Evolutionary conservation across 768 basidiomycete species (phyloP).

Genomic region (Royoungia palumana): DNA sequence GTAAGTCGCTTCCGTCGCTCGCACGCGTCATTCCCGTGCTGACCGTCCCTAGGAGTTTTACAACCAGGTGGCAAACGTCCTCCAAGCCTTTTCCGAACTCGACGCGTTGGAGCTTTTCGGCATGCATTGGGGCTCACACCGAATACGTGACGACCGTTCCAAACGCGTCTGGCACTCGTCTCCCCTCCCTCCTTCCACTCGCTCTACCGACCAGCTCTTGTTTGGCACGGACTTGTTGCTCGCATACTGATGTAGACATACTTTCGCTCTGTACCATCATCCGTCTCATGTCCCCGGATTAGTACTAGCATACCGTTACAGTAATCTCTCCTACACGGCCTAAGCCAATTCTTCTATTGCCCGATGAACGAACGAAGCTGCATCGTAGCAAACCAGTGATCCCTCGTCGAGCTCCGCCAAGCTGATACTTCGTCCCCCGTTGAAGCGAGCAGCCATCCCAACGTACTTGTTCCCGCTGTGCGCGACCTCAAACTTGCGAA

Average conservation of each 20-base stretch:
- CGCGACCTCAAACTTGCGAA: constrained; percentile 55
- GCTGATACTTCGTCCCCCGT: constrained; percentile 41
- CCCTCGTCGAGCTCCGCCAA: constrained; percentile 33
- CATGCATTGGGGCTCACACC: constrained; percentile 68
- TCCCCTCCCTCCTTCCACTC: constrained; percentile 35
- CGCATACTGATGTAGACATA: constrained; percentile 29
- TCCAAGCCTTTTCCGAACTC: constrained; percentile 60
- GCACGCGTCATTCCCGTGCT: constrained; percentile 11
- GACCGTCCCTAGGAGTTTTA: constrained; percentile 51
- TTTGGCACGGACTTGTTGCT: constrained; percentile 28
- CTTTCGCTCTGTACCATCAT: neutral
- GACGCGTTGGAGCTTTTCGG: constrained; percentile 71
- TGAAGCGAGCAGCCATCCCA: constrained; percentile 61
- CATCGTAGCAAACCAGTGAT: constrained; percentile 46
- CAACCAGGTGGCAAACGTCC: constrained; percentile 51
- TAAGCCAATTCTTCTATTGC: constrained; percentile 42
- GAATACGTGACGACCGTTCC: constrained; percentile 39
- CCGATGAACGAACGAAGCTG: constrained; percentile 45
- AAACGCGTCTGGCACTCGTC: constrained; percentile 54
- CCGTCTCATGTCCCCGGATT: too few species aligned
- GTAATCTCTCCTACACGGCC: constrained; percentile 2
- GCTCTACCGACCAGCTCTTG: constrained; percentile 31
- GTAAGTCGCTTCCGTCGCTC: constrained; percentile 37
- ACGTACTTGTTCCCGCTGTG: constrained; percentile 55
- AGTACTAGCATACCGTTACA: constrained; percentile 14